Conservation (phyloP, 768 basidiomycete species). For the Suillus weaverae region DNA sequence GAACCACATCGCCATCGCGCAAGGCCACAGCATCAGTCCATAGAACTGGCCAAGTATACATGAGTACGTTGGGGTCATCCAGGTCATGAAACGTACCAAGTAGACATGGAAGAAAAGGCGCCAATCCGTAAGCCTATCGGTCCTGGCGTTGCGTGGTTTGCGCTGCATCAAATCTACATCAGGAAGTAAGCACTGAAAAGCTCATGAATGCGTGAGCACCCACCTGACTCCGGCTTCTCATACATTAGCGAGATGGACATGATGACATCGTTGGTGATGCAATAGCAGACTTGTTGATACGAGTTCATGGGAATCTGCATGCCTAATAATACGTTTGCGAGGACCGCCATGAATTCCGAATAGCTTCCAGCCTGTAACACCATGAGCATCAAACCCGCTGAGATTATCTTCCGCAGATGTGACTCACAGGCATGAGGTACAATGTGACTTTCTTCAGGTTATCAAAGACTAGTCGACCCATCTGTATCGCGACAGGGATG, state of each 20-base stretch:
- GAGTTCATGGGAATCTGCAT: constrained; percentile 52
- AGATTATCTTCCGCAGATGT: background rate
- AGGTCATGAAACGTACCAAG: constrained; percentile 30
- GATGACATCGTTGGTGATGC: constrained; percentile 43
- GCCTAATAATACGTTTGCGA: constrained; percentile 51
- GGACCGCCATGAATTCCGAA: constrained; percentile 51
- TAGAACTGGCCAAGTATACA: constrained; percentile 33
- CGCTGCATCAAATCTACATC: constrained; percentile 38
- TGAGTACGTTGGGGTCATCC: constrained; percentile 7
- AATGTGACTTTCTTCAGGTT: constrained; percentile 47
- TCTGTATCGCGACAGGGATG: constrained; percentile 49
- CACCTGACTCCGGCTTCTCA: constrained; percentile 43
- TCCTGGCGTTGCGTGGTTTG: constrained; percentile 43
- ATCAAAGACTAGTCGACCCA: constrained; percentile 52
- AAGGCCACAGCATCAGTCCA: constrained; percentile 46
- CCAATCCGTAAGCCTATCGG: constrained; percentile 50
- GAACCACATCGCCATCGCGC: constrained; percentile 43
- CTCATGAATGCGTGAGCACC: background rate
- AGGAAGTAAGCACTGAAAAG: background rate
- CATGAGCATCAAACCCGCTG: constrained; percentile 1
- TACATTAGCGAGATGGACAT: constrained; percentile 43
- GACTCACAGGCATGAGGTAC: constrained; percentile 33
- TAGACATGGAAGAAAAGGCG: constrained; percentile 50
- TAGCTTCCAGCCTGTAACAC: constrained; percentile 41
- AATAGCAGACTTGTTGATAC: constrained; percentile 48